Conservation (phyloP, 192 early-diverging fungal genomes). For the Gigaspora rosea region DNA sequence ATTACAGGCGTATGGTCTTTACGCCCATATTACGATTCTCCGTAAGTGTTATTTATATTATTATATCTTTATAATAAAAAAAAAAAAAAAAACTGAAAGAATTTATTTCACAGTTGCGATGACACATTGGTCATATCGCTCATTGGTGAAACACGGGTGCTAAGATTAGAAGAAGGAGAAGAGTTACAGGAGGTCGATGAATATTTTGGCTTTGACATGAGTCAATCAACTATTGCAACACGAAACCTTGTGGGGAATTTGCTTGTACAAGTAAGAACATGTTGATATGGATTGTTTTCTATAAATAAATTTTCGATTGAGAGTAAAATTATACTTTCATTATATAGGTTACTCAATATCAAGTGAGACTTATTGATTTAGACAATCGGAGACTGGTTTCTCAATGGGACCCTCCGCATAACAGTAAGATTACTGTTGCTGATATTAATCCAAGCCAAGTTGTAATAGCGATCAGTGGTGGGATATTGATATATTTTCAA, state of each 20-base stretch:
- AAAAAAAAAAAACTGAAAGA: not conserved
- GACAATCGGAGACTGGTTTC: slow-evolving; percentile 40
- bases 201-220: slow-evolving; percentile 41
- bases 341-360: slow-evolving; percentile 50
- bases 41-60: slow-evolving; percentile 40
- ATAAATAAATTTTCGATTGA: not conserved
- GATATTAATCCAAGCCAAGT: slow-evolving; percentile 56
- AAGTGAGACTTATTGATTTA: slow-evolving; percentile 52
- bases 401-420: slow-evolving; percentile 53
- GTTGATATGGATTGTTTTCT: not conserved
- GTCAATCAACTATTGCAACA: slow-evolving; percentile 48
- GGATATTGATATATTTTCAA: slow-evolving; percentile 60
- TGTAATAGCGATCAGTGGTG: slow-evolving; percentile 57
- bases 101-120: slow-evolving; percentile 39
- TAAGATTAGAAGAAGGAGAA: slow-evolving; percentile 50
- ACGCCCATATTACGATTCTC: slow-evolving; percentile 43
- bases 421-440: slow-evolving; percentile 54
- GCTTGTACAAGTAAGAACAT: slow-evolving; percentile 61
- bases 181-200: slow-evolving; percentile 51
- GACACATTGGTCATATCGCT: slow-evolving; percentile 65
- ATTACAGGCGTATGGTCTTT: slow-evolving; percentile 76
- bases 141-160: slow-evolving; percentile 60
- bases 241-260: slow-evolving; percentile 47
- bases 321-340: not conserved
- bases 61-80: too few relatives aligned